phyloP scores from a whole-genome alignment of 768 basidiomycete species.

The Podaxis carcinomalis region DNA sequence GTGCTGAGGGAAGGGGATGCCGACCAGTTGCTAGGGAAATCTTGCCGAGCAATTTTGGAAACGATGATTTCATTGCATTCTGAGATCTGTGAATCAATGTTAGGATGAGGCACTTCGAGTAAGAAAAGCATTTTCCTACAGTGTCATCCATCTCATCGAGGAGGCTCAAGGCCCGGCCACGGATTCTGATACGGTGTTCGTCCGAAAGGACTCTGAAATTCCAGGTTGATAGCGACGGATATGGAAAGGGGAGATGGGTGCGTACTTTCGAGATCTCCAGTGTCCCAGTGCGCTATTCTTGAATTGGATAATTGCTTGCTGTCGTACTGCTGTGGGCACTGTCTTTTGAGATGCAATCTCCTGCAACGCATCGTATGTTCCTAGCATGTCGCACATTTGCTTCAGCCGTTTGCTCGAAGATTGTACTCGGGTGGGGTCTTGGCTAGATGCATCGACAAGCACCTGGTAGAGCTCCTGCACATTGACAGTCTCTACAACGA shows the following conservation, averaged over 20 bases:
- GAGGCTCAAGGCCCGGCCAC: conserved; percentile 59
- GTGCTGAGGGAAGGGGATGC: conserved; percentile 14
- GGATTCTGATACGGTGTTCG: conserved; percentile 63
- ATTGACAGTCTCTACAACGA: conserved; percentile 41
- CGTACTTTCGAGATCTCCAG: conserved; percentile 79
- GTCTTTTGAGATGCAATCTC: conserved; percentile 63
- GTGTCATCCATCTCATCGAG: conserved; percentile 77
- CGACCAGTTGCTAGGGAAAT: conserved; percentile 74
- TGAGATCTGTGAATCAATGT: conserved; percentile 51
- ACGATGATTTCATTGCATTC: conserved; percentile 73
- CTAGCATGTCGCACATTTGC: conserved; percentile 60
- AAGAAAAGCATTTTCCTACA: conserved; percentile 32
- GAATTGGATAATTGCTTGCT: conserved; percentile 85
- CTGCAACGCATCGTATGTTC: conserved; percentile 67
- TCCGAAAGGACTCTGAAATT: conserved; percentile 58
- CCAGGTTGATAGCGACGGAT: conserved; percentile 7
- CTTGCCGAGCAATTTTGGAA: conserved; percentile 71
- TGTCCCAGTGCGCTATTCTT: conserved; percentile 73
- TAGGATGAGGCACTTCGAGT: background rate
- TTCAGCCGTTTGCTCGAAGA: conserved; percentile 58
- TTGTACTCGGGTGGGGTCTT: conserved; percentile 55
- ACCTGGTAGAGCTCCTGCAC: conserved; percentile 64
- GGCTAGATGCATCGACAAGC: conserved; percentile 66
- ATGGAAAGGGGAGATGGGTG: background rate
- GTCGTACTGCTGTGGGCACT: conserved; percentile 63